Conservation (phyloP, 75 land plant species). For the Cupressus sempervirens region DNA sequence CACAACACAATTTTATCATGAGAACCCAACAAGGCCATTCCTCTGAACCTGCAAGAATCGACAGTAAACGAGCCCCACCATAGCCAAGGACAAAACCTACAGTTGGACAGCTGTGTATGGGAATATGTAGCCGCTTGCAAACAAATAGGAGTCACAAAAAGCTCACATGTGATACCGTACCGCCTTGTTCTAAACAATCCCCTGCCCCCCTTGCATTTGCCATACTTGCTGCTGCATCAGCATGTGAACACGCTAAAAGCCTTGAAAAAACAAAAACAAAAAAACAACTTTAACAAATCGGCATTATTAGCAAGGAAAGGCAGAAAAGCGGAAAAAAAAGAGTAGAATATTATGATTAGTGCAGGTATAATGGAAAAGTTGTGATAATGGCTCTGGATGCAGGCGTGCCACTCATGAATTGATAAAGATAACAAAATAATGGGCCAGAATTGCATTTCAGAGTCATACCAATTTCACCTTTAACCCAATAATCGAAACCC, state of each 20-base stretch:
- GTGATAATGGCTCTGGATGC: too few relatives aligned
- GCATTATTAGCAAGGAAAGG: too few relatives aligned
- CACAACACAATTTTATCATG: not conserved
- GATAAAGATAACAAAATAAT: too few relatives aligned
- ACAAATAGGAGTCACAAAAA: not conserved
- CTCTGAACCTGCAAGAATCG: not conserved
- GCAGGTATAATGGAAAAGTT: too few relatives aligned
- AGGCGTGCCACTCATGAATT: too few relatives aligned
- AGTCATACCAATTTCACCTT: too few relatives aligned
- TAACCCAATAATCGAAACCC: too few relatives aligned
- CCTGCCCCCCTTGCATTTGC: not conserved
- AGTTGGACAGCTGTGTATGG: not conserved
- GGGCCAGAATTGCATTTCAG: too few relatives aligned
- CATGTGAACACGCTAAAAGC: not conserved
- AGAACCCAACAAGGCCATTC: not conserved
- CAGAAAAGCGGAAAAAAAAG: too few relatives aligned
- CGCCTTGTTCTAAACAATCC: not conserved
- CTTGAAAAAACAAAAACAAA: too few relatives aligned
- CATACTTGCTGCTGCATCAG: not conserved
- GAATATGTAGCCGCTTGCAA: not conserved
- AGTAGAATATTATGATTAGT: too few relatives aligned
- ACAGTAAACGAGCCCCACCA: not conserved
- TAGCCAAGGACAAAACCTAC: not conserved
- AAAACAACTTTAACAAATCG: too few relatives aligned
- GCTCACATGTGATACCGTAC: not conserved